Base-by-base conservation (phyloP, 371 early-diverging fungal genomes). In the Syncephalastrum sp. region DNA sequence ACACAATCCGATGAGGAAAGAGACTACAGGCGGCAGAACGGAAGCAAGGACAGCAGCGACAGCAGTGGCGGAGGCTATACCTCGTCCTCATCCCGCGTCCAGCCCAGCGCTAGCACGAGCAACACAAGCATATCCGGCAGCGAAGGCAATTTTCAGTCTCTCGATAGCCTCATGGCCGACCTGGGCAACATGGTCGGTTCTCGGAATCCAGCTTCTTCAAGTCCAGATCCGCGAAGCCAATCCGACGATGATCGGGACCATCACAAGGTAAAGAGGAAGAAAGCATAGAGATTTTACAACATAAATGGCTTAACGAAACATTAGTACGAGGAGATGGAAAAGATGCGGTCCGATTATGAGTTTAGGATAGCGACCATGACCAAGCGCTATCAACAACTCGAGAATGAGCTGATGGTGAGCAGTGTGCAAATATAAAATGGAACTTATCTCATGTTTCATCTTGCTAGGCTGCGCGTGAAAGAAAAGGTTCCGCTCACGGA, bases 101-200 rank as follows among this genome's bases (percentile, higher is more conserved):
- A 38, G 29, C 4, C 47, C 57, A 42, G 33, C 38, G 38, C 38
- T 33, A 33, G 38, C 38, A n/a, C 57, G 27, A 60, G 60, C 42
- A 67, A 67, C 24, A 47, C 61, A 14, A 65, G 56, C 44, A 62
- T 60, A 17, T 54, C 61, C 50, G 65, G 67, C 19, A 69, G 69
- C 14, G 68, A 68, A 10, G 74, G 76, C 49, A 82, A 84, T 52
- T 83, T 82, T 61, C 74, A 84, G 15, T 84, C 85, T 3, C 62
- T 91, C 53, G 92, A 93, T 65, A 87, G 85, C 57, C 69, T 93
- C 44, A 93, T 93, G 94, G 86, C 88, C 8, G 92, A 92, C 65
- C 64, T 93, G 15, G 91, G 90, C 7, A 81, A 81, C 59, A 86
- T 91, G 84, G 76, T 90, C 23, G 67, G 66, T 10, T 33, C 38